These are phyloP conservation scores for Aaosphaeria arxii DNA, from an alignment of 2,329 filamentous ascomycete genomes.

Conservation along the genomic window DNA sequence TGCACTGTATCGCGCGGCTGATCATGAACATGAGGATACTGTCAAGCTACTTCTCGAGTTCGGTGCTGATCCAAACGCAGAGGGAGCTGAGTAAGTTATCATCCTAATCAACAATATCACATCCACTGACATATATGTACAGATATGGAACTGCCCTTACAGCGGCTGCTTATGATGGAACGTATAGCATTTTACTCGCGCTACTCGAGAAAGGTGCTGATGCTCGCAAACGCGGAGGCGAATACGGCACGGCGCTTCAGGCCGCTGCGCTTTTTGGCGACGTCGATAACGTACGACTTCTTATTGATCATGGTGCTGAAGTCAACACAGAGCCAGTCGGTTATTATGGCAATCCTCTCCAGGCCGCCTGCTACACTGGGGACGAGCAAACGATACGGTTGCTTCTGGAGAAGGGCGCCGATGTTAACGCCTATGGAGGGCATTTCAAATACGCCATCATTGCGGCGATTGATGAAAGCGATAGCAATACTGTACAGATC, in stretches of 20 bases:
- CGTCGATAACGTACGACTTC: constrained; percentile 15
- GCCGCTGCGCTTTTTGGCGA: constrained; percentile 16
- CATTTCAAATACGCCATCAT: constrained; percentile 15
- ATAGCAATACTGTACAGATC: constrained; percentile 8
- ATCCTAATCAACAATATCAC: not conserved
- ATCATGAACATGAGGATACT: constrained; percentile 17
- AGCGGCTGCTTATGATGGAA: constrained; percentile 19
- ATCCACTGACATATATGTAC: constrained; percentile 1
- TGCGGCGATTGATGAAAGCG: constrained; percentile 12
- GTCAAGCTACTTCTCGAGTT: constrained; percentile 17
- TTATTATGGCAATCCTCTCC: constrained; percentile 16
- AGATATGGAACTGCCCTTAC: constrained; percentile 17
- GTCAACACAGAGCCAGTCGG: constrained; percentile 18
- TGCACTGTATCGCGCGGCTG: constrained; percentile 16
- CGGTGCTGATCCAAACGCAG: constrained; percentile 15
- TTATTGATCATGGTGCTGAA: constrained; percentile 17
- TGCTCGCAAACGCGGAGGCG: constrained; percentile 18
- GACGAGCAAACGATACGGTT: constrained; percentile 13
- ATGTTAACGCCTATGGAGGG: constrained; percentile 17
- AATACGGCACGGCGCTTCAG: constrained; percentile 19
- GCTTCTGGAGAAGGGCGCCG: constrained; percentile 14
- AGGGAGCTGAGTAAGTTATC: constrained; percentile 13
- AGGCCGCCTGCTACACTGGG: constrained; percentile 16
- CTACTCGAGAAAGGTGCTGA: constrained; percentile 16
- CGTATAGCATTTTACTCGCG: constrained; percentile 12